Conservation (phyloP, 331 rosid species). For the Cydonia oblonga region DNA sequence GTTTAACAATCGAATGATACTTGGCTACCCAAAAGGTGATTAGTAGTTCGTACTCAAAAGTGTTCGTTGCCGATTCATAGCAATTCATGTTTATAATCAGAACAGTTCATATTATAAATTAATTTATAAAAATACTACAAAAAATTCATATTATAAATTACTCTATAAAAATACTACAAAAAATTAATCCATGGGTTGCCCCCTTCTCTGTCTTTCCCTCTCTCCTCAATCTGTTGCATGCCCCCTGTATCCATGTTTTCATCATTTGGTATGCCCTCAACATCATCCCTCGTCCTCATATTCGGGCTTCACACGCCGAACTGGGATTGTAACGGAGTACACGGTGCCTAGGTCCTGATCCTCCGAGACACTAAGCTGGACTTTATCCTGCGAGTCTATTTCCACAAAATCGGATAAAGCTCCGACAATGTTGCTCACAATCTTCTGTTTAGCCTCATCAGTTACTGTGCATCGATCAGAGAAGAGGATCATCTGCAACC, state of each 20-base stretch:
- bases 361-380: slow-evolving; percentile 66
- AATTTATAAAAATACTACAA: too few species aligned
- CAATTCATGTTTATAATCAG: too few species aligned
- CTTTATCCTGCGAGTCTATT: slow-evolving; percentile 87
- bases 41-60: too few species aligned
- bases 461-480: slow-evolving; percentile 85
- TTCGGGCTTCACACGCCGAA: slow-evolving; percentile 74
- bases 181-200: too few species aligned
- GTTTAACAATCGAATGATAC: too few species aligned
- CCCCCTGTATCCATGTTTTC: slow-evolving; percentile 64
- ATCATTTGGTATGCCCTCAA: slow-evolving; percentile 45
- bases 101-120: too few species aligned
- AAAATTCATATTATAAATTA: too few species aligned
- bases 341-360: slow-evolving; percentile 80
- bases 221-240: too few species aligned
- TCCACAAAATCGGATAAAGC: slow-evolving; percentile 90
- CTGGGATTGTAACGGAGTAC: slow-evolving; percentile 88
- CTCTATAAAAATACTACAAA: too few species aligned
- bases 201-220: too few species aligned
- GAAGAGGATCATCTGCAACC: slow-evolving; percentile 81
- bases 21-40: too few species aligned
- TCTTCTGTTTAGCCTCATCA: slow-evolving; percentile 76
- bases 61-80: too few species aligned
- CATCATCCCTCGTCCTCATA: slow-evolving; percentile 59
- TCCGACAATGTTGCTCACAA: slow-evolving; percentile 63